Conservation (phyloP, 805 yeast genomes). For the Wickerhamiella azymoides region DNA sequence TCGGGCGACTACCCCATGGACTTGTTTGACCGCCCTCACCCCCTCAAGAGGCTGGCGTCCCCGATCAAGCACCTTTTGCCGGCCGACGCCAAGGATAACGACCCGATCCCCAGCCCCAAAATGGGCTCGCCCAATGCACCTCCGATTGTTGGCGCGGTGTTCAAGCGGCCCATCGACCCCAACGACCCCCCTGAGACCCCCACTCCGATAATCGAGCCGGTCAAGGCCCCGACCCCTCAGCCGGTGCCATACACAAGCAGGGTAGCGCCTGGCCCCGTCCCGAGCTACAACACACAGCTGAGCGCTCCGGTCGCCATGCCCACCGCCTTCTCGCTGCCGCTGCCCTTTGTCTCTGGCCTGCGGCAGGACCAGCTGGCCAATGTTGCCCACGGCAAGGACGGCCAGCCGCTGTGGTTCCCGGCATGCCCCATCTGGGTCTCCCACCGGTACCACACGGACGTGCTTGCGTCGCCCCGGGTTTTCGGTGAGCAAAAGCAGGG, state of each 20-base stretch:
- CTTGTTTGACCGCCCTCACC: conserved; percentile 62
- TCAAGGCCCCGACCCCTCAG: conserved; percentile 15
- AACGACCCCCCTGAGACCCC: conserved; percentile 72
- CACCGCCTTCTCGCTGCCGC: conserved; percentile 20
- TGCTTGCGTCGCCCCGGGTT: conserved; percentile 14
- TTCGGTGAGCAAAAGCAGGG: conserved; percentile 15
- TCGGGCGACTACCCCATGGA: conserved; percentile 37
- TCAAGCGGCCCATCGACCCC: conserved; percentile 55
- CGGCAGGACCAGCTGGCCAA: conserved; percentile 11
- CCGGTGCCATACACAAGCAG: neutral
- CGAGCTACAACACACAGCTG: conserved; percentile 3
- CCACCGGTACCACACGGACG: conserved; percentile 17
- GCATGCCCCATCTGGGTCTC: conserved; percentile 19
- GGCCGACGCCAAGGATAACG: conserved; percentile 53
- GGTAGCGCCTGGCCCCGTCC: neutral
- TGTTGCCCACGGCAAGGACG: conserved; percentile 17
- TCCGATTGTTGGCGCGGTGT: conserved; percentile 88
- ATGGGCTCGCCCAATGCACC: conserved; percentile 79
- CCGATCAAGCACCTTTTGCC: conserved; percentile 72
- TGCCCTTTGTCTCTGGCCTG: conserved; percentile 13
- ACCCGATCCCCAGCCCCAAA: conserved; percentile 70
- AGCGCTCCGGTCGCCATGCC: conserved; percentile 17
- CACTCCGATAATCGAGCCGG: conserved; percentile 31
- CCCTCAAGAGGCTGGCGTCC: conserved; percentile 62
- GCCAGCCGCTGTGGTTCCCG: conserved; percentile 21